Evolutionary conservation across 192 early-diverging fungal genomes (phyloP), one percentile per base, ranked within the genome.

Genomic region (Dissophora globulifera): DNA sequence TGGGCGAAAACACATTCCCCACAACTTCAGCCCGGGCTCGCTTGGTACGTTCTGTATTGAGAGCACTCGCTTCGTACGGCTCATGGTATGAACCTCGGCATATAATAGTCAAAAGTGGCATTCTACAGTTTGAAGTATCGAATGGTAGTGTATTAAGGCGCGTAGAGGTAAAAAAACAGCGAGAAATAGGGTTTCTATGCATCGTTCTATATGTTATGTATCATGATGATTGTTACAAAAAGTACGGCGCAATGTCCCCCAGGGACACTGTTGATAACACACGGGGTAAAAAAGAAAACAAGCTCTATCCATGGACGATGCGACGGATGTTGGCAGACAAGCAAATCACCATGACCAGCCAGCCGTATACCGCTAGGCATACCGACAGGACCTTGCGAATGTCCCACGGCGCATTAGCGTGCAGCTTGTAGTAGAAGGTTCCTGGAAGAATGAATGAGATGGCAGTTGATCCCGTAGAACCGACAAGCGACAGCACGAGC

Each of bases 361-460:
- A 62, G 4, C 96, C 96, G 67, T 93, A 92, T 5, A 72, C 19
- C 0, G 83, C 78, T 33, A 98, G 47, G 26, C 69, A 65, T 4
- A 91, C 81, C 5, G 94, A 84, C 16, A 84, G 56, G 8, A 92
- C 65, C 67, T 93, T 93, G 78, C 86, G 85, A 11, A 61, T 35
- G 17, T 82, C 81, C 92, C 91, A 94, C 7, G 83, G 80, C 31
- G 82, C 68, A 49, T 83, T 62, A 53, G 84, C 69, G 54, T 91
- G 89, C 43, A 96, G 60, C 80, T 93, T 95, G 82, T 90, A 95
- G 82, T 97, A 99, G 60, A 97, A 95, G 12, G 93, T 41, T 4
- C 95, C 94, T 0, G 97, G 97, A 19, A 99, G 81, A 58, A 99
- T 99, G 76, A 98, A 98, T 48, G 95, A 95, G 40, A 99, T 95